phyloP scores from a whole-genome alignment of 169 alveolate species.

The Babesia caballi region DNA sequence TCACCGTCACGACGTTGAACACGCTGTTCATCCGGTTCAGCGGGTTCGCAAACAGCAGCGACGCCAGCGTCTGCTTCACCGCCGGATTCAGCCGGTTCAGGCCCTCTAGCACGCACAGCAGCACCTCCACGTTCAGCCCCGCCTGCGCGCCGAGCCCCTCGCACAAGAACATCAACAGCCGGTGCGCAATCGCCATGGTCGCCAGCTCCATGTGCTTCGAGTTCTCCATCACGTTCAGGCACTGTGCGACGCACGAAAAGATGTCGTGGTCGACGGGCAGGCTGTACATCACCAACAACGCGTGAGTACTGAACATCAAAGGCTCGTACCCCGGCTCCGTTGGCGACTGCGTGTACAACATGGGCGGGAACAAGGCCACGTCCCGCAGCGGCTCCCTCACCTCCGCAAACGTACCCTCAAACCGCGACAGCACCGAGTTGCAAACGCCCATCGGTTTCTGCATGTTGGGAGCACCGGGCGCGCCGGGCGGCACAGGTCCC shows the following conservation, averaged over 20 bases:
- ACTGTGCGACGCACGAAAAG: constrained; percentile 47
- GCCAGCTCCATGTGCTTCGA: constrained; percentile 47
- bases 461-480: background rate
- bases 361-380: constrained; percentile 74
- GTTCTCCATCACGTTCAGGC: constrained; percentile 57
- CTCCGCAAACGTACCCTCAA: constrained; percentile 70
- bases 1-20: constrained; percentile 52
- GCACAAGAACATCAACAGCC: constrained; percentile 56
- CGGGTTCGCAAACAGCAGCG: constrained; percentile 49
- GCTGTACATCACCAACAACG: constrained; percentile 58
- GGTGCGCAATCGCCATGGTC: constrained; percentile 44
- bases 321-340: constrained; percentile 47
- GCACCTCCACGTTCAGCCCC: constrained; percentile 59
- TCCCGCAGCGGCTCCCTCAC: constrained; percentile 75
- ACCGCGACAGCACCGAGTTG: constrained; percentile 52
- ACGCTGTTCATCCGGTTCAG: constrained; percentile 49
- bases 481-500: too few species aligned
- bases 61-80: constrained; percentile 56
- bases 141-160: constrained; percentile 63
- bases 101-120: constrained; percentile 56
- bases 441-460: background rate
- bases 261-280: constrained; percentile 60
- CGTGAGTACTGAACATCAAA: constrained; percentile 60
- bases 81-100: constrained; percentile 41
- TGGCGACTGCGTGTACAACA: constrained; percentile 31